Base-by-base conservation (phyloP, 495 filamentous ascomycete species). In the Xylaria venustula region DNA sequence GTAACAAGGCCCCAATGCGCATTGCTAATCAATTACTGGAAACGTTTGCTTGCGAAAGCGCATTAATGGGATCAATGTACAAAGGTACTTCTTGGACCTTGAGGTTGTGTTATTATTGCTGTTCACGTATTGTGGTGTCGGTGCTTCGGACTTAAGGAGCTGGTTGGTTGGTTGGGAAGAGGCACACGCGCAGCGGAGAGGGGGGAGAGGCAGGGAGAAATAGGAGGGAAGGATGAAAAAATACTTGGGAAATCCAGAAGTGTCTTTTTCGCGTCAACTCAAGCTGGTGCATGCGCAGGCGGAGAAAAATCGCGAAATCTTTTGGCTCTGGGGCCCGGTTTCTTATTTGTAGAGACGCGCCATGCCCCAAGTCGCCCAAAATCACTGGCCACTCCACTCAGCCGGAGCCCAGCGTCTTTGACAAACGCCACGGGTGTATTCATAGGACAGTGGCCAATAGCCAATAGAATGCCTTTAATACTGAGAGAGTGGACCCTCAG, bases 311-410 rank as follows among this genome's bases (percentile, higher is more conserved):
- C 63, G 64, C 67, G 67, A 73, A 72, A 71, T 68, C 70, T 69
- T 73, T 11, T 69, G 71, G 67, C 62, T 63, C 62, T 71, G 67
- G 73, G 69, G 73, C 69, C 62, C 64, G 62, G n/a, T 58, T 74
- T 75, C 67, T 72, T 75, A 75, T 78, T 77, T 77, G 75, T 75
- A 77, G 66, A 68, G 47, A 65, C 60, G 60, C 60, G 60, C 60
- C 53, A 44, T 44, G 44, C 49, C 53, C 32, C 52, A 67, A 60
- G 61, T 70, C 69, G 69, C 64, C 64, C 69, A 55, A 56, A 62
- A 62, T 62, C 60, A 62, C 60, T 54, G 52, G 30, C 44, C 51
- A 49, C 60, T 57, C 52, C 58, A 61, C 58, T 25, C 22, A 20
- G 15, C 40, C 44, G 25, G 45, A 40, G 52, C 26, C 49, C 32